Conservation (phyloP, 164 flowering plant species). For the Platanus orientalis region DNA sequence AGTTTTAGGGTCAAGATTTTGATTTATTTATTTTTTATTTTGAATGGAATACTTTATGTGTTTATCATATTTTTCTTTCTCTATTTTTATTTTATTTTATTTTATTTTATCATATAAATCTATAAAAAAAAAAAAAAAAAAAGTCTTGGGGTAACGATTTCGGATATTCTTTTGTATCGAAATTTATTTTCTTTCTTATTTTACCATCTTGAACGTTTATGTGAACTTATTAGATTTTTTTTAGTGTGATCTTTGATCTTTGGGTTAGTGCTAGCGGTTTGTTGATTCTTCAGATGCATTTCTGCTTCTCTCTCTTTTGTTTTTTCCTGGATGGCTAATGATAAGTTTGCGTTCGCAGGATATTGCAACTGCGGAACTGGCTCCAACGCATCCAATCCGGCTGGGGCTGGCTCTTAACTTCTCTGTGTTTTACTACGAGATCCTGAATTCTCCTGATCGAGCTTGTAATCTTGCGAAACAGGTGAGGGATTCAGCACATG, state of each 20-base stretch:
- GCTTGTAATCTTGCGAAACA: conserved; percentile 29
- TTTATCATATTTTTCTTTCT: background rate
- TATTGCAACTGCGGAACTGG: conserved; percentile 24
- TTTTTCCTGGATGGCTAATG: background rate
- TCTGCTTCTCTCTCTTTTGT: background rate
- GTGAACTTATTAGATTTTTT: no score
- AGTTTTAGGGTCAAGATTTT: background rate
- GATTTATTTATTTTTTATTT: background rate
- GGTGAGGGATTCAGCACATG: conserved; percentile 8
- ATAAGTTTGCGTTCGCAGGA: conserved; percentile 10
- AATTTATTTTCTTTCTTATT: no score
- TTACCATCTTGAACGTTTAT: no score
- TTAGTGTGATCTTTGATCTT: background rate
- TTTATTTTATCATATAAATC: background rate
- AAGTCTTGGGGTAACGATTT: no score
- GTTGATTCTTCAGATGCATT: background rate
- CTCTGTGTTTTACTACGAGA: conserved; percentile 29
- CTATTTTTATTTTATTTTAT: background rate
- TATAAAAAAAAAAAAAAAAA: no score
- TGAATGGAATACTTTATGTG: background rate
- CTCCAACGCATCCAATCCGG: conserved; percentile 28
- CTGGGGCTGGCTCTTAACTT: conserved; percentile 28
- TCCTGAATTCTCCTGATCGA: conserved; percentile 26
- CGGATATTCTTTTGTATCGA: no score
- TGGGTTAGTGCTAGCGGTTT: background rate